Evolutionary conservation across 768 basidiomycete genomes (phyloP), one percentile per base, ranked within the genome.

Genomic region (Serendipita sp.): DNA sequence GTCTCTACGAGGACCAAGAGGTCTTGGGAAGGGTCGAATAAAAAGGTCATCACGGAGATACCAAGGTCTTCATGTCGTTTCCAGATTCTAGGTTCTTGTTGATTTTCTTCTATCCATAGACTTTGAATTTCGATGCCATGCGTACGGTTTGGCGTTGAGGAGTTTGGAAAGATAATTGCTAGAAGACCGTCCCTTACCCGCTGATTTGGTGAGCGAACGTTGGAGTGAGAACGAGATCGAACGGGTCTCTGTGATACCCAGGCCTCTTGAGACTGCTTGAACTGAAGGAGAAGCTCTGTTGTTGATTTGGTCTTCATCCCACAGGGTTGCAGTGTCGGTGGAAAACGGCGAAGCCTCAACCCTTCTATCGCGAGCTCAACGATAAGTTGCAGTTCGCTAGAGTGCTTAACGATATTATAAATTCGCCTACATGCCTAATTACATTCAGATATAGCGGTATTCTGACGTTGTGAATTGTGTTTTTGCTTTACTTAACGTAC

Each of bases 321-420:
- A 32, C 23, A 32, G 3, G 23, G 56, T 60, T 60, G 23, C 11
- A 28, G 18, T 28, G 56, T 28, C 28, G 56, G 35, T 7, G 56
- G 56, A 35, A 28, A 60, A 1, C 8, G 18, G 3, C 56, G 56
- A 16, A 60, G n/a, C 32, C 56, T 3, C 3, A 60, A 8, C 8
- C 56, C 56, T 60, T 60, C 28, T 8, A 60, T 28, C 16, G 56
- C 56, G 56, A 60, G 56, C n/a, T 60, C 56, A 7, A 23, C 32
- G 56, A 60, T 60, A 28, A 60, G 35, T n/a, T 60, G 56, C 16
- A 60, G 56, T n/a, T 23, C 56, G 35, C 56, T 60, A 8, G 56
- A 60, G 16, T n/a, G 3, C 23, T 30, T n/a, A 3, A 41, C 38
- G 38, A 41, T 41, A 41, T 41, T 41, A 13, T 41, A 13, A 13